phyloP scores from a whole-genome alignment of 1,284 basidiomycete species.

The Golubevia pallescens region DNA sequence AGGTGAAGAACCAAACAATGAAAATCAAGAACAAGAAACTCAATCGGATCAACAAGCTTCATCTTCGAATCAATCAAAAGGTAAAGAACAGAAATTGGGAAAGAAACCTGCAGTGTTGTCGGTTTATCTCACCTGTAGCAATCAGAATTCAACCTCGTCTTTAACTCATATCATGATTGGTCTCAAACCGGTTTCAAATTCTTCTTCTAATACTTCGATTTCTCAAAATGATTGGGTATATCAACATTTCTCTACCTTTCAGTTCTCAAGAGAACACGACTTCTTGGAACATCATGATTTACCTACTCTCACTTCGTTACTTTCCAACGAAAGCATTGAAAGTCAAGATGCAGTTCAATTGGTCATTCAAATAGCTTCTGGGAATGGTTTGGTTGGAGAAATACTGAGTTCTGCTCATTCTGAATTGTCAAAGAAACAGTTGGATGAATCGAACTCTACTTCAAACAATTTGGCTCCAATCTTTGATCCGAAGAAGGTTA shows the following conservation, averaged over 20 bases:
- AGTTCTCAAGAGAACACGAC: constrained; percentile 36
- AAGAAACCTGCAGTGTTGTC: too few species aligned
- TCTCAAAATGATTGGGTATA: constrained; percentile 27
- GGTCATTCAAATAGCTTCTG: constrained; percentile 37
- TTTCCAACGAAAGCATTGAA: constrained; percentile 18
- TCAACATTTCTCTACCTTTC: constrained; percentile 29
- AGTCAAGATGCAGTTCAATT: constrained; percentile 35
- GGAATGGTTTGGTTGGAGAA: too few species aligned
- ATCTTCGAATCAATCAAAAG: too few species aligned
- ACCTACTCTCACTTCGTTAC: constrained; percentile 34
- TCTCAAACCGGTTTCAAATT: constrained; percentile 16
- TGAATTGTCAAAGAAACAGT: too few species aligned
- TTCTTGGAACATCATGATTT: constrained; percentile 42
- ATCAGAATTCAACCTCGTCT: too few species aligned
- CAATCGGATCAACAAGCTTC: too few species aligned
- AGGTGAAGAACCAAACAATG: too few species aligned
- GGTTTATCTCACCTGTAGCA: too few species aligned
- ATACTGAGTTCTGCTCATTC: too few species aligned
- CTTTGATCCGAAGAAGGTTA: background rate
- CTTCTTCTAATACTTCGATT: constrained; percentile 2
- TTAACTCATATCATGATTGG: constrained; percentile 34
- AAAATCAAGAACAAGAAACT: too few species aligned
- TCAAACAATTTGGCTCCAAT: too few species aligned
- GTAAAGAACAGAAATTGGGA: too few species aligned
- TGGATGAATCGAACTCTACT: background rate